These are phyloP conservation scores for Penicillium sp. DNA, from an alignment of 2,329 filamentous ascomycete species.

Conservation along the genomic window DNA sequence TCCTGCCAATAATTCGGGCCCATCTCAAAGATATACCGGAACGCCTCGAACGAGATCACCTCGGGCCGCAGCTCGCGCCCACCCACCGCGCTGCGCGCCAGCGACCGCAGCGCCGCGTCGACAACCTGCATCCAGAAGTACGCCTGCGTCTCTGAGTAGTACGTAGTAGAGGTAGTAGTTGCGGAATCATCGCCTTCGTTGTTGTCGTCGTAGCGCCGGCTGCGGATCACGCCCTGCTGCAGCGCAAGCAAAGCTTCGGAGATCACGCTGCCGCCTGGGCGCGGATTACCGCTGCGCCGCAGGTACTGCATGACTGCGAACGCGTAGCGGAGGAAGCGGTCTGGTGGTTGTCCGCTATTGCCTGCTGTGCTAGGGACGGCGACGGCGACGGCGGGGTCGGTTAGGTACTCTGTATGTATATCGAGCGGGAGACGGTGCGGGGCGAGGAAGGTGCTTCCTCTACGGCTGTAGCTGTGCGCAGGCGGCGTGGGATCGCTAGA, in stretches of 20 bases:
- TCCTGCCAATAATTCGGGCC: background rate
- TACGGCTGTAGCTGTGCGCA: background rate
- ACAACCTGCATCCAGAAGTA: constrained; percentile 10
- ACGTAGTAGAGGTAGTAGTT: too few relatives aligned
- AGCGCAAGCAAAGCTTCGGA: background rate
- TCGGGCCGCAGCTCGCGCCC: too few relatives aligned
- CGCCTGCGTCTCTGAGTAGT: constrained; percentile 7
- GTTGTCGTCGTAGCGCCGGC: background rate
- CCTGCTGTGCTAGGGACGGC: too few relatives aligned
- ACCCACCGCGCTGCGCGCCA: too few relatives aligned
- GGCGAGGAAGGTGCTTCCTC: background rate
- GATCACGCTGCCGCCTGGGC: background rate
- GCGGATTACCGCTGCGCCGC: background rate
- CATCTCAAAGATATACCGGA: background rate
- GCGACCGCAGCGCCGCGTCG: background rate
- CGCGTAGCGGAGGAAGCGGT: background rate
- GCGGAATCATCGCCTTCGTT: too few relatives aligned
- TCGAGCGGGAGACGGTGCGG: background rate
- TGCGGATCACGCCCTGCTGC: background rate
- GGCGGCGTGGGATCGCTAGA: too few relatives aligned
- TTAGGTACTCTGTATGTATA: background rate
- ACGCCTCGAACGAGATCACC: background rate
- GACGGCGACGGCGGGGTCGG: background rate
- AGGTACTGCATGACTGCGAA: background rate
- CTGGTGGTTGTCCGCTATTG: background rate